phyloP scores from a whole-genome alignment of 495 filamentous ascomycete species.

The Sordaria brevicollis region DNA sequence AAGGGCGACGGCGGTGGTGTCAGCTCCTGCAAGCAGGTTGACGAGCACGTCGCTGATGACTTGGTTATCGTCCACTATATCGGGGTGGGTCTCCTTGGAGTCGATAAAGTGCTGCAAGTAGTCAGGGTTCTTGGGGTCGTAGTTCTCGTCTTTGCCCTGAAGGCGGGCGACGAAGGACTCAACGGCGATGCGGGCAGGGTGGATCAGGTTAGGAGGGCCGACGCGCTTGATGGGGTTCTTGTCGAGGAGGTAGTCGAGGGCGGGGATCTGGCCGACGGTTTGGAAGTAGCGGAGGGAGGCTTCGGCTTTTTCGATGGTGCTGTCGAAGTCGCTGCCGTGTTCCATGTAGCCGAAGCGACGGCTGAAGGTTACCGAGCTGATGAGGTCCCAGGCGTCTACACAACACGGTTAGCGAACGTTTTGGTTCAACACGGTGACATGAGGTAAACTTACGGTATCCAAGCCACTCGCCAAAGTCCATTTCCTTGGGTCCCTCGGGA shows the following conservation, averaged over 20 bases:
- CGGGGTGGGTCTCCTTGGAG: constrained; percentile 12
- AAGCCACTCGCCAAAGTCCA: constrained; percentile 26
- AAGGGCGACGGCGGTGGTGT: constrained; percentile 31
- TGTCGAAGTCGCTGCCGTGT: constrained; percentile 25
- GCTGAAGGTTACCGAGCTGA: constrained; percentile 24
- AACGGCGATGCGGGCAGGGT: constrained; percentile 5
- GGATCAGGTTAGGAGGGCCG: constrained; percentile 18
- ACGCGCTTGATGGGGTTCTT: constrained; percentile 34
- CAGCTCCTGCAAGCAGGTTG: constrained; percentile 35
- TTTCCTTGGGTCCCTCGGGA: constrained; percentile 5
- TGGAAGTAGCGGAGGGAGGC: constrained; percentile 34
- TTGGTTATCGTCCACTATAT: constrained; percentile 8
- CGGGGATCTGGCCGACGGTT: constrained; percentile 33
- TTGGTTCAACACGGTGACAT: neutral
- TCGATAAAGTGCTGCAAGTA: constrained; percentile 19
- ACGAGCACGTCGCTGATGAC: constrained; percentile 12
- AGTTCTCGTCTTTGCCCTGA: constrained; percentile 7
- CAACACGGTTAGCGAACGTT: neutral
- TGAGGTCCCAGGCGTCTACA: constrained; percentile 28
- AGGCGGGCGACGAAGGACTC: constrained; percentile 4
- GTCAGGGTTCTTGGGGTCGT: constrained; percentile 11
- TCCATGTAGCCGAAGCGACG: constrained; percentile 28
- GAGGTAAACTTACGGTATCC: constrained; percentile 11
- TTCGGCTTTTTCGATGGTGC: constrained; percentile 28
- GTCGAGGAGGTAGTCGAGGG: constrained; percentile 34